Percentiles rank a stretch among this genome's conserved stretches.
These are phyloP conservation scores for Bauhinia variegata DNA, from an alignment of 306 rosid genomes.

Conservation along the genomic window DNA sequence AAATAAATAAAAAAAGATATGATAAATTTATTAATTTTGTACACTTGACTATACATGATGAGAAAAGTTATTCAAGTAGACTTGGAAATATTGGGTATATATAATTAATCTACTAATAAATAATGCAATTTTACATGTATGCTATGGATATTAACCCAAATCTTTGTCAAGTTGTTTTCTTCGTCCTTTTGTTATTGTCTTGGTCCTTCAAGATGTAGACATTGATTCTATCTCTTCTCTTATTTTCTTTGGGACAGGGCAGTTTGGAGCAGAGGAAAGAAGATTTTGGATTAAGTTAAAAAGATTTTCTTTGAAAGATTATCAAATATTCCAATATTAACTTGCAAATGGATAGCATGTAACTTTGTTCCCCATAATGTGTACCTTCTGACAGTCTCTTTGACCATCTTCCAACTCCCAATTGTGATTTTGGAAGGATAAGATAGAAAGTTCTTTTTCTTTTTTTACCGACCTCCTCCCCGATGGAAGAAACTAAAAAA, in stretches of 20 bases:
- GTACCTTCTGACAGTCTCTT: constrained; percentile 12
- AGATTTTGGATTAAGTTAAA: not conserved
- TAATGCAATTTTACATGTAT: no score
- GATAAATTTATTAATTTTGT: no score
- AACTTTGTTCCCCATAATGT: not conserved
- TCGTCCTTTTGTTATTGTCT: no score
- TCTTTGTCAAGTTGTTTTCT: no score
- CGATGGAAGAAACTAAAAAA: no score
- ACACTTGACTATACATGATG: no score
- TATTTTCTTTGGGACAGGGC: not conserved
- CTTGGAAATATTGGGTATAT: no score
- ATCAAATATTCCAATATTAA: constrained; percentile 2
- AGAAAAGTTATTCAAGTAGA: no score
- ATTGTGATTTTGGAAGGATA: not conserved
- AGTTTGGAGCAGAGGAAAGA: not conserved
- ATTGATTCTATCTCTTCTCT: not conserved
- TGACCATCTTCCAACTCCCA: not conserved
- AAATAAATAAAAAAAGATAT: no score
- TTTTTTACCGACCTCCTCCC: no score
- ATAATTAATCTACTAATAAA: no score
- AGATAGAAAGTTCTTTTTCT: not conserved
- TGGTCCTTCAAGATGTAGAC: constrained; percentile 1
- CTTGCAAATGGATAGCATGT: not conserved
- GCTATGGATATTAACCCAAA: no score
- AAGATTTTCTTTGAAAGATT: not conserved